Evolutionary conservation across 2,329 filamentous ascomycete genomes (phyloP).

Genomic region (Neobulgaria alba): DNA sequence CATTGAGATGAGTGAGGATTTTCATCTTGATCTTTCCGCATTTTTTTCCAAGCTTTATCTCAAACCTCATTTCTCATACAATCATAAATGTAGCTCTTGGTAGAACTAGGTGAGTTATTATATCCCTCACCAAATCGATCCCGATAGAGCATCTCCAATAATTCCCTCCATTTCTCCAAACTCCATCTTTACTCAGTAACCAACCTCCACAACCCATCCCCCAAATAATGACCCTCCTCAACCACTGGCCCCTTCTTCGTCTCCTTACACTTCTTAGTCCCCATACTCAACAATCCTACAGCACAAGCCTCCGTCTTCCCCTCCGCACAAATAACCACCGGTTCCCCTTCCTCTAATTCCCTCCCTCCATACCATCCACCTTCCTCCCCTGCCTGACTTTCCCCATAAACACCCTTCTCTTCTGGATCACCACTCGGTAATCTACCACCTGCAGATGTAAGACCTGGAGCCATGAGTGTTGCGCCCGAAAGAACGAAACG

Average conservation of each 20-base stretch:
- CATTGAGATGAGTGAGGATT: too few species aligned
- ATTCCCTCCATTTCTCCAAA: too few species aligned
- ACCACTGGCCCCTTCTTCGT: constrained; percentile 93
- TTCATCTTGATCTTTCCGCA: too few species aligned
- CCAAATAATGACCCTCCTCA: constrained; percentile 87
- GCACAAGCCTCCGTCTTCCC: constrained; percentile 89
- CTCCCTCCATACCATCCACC: constrained; percentile 43
- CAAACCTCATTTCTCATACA: too few species aligned
- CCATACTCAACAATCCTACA: constrained; percentile 73
- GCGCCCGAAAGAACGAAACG: constrained; percentile 92
- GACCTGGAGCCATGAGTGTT: constrained; percentile 88
- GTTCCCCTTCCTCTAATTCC: constrained; percentile 70
- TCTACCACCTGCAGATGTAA: constrained; percentile 75
- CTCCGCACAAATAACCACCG: constrained; percentile 85
- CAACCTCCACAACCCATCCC: constrained; percentile 79
- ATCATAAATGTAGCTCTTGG: too few species aligned
- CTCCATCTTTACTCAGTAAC: constrained; percentile 26
- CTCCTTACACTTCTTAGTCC: constrained; percentile 85
- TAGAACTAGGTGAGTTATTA: too few species aligned
- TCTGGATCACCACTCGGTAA: constrained; percentile 47
- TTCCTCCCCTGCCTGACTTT: constrained; percentile 20
- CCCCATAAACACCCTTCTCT: constrained; percentile 30
- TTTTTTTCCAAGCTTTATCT: too few species aligned
- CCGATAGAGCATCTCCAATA: too few species aligned
- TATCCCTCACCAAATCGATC: too few species aligned